These are phyloP conservation scores for Asterochloris erici DNA, from an alignment of 139 green algal genomes.

Conservation along the genomic window DNA sequence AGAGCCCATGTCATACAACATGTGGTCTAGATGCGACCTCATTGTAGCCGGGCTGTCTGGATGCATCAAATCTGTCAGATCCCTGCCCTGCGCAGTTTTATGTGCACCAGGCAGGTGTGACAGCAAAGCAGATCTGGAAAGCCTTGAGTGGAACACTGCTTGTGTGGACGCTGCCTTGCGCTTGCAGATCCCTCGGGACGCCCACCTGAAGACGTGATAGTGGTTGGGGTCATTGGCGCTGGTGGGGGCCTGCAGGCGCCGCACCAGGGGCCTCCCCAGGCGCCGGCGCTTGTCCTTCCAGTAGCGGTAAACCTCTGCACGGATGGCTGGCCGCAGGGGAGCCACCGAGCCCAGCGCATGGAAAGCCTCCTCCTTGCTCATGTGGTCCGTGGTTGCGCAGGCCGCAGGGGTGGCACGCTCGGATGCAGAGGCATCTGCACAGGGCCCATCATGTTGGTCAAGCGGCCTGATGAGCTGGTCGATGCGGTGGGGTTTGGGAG, in stretches of 20 bases:
- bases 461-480: too few species aligned
- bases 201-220: conserved; percentile 90
- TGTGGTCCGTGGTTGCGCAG: conserved; percentile 63
- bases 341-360: conserved; percentile 41
- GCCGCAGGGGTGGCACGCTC: conserved; percentile 41
- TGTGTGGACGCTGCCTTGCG: too few species aligned
- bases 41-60: too few species aligned
- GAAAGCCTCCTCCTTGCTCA: conserved; percentile 62
- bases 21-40: too few species aligned
- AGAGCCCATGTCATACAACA: too few species aligned
- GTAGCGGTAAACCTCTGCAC: conserved; percentile 84
- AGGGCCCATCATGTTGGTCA: too few species aligned
- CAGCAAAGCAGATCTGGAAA: too few species aligned
- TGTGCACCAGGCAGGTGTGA: too few species aligned
- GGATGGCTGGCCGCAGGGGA: conserved; percentile 27
- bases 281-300: conserved; percentile 81
- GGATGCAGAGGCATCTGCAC: conserved; percentile 34
- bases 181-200: not conserved
- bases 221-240: conserved; percentile 84
- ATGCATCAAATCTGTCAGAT: too few species aligned
- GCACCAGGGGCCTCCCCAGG: conserved; percentile 79
- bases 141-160: too few species aligned
- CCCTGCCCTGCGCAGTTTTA: too few species aligned
- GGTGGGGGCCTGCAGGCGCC: conserved; percentile 78
- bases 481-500: too few species aligned